These are phyloP conservation scores for Geum urbanum DNA, from an alignment of 306 rosid species.

Conservation along the genomic window DNA sequence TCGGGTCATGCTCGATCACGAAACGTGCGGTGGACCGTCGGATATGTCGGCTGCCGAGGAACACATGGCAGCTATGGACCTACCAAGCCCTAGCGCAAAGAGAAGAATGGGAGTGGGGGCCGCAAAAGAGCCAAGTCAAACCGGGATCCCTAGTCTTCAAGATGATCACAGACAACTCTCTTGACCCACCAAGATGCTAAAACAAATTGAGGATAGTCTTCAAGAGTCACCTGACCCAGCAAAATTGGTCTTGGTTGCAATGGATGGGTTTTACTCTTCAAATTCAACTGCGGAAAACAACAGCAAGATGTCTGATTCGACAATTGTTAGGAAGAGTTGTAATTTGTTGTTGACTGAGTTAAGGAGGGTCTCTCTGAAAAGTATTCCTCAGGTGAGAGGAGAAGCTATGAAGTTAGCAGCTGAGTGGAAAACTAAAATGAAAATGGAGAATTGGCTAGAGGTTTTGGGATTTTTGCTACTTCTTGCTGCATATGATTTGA, in stretches of 20 bases:
- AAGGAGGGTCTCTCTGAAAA: slow-evolving; percentile 28
- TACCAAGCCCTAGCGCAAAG: no score
- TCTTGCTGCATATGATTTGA: slow-evolving; percentile 35
- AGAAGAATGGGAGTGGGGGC: no score
- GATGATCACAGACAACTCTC: no score
- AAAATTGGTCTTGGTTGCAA: slow-evolving; percentile 41
- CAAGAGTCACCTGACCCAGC: slow-evolving; percentile 35
- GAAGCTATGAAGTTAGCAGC: slow-evolving; percentile 38
- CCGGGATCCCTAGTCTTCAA: no score
- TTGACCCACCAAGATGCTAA: no score
- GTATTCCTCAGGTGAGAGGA: slow-evolving; percentile 31
- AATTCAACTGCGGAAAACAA: neutral
- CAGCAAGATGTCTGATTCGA: slow-evolving; percentile 22
- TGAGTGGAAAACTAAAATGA: slow-evolving; percentile 41
- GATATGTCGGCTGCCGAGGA: no score
- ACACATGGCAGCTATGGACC: no score
- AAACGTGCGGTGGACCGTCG: no score
- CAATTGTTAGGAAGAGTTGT: slow-evolving; percentile 35
- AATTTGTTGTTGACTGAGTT: slow-evolving; percentile 35
- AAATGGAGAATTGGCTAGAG: slow-evolving; percentile 24
- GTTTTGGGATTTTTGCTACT: slow-evolving; percentile 46
- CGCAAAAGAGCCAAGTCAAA: no score
- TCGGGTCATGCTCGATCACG: no score
- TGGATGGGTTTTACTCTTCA: slow-evolving; percentile 39
- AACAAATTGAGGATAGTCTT: slow-evolving; percentile 27